Evolutionary conservation across 331 rosid genomes (phyloP).

Genomic region (Rhamnella rubrinervis): DNA sequence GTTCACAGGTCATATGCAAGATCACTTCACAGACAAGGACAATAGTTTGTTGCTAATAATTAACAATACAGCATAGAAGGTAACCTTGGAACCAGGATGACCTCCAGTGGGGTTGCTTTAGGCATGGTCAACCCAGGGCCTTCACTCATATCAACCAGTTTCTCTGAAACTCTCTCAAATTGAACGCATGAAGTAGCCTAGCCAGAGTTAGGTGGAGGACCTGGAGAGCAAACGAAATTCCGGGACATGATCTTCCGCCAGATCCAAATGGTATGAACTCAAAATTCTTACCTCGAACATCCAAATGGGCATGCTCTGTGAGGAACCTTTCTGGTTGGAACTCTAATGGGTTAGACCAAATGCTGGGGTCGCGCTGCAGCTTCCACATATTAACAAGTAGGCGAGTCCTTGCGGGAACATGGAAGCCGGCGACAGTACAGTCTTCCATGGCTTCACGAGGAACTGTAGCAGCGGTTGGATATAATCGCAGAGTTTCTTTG

Average conservation of each 20-base stretch:
- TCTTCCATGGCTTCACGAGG: constrained; percentile 5
- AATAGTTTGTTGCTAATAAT: too few species aligned
- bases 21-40: too few species aligned
- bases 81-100: background rate
- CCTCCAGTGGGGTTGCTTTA: constrained; percentile 1
- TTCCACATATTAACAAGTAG: constrained; percentile 1
- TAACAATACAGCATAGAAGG: background rate
- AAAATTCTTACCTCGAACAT: background rate
- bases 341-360: constrained; percentile 8
- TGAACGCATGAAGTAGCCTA: constrained; percentile 4
- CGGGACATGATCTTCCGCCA: constrained; percentile 7
- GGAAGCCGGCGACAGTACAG: background rate
- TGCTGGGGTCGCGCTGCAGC: background rate
- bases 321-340: constrained; percentile 13
- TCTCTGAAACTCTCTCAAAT: background rate
- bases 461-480: background rate
- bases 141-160: constrained; percentile 6
- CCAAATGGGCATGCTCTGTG: background rate
- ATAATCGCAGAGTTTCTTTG: background rate
- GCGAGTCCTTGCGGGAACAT: background rate
- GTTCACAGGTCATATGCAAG: too few species aligned
- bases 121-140: constrained; percentile 1
- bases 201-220: constrained; percentile 7
- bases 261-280: constrained; percentile 13
- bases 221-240: background rate